A percentile compares a stretch with the other conserved stretches of the same genome.
Evolutionary conservation across 2,329 filamentous ascomycete species (phyloP).

Genomic region (Didymella keratinophila): DNA sequence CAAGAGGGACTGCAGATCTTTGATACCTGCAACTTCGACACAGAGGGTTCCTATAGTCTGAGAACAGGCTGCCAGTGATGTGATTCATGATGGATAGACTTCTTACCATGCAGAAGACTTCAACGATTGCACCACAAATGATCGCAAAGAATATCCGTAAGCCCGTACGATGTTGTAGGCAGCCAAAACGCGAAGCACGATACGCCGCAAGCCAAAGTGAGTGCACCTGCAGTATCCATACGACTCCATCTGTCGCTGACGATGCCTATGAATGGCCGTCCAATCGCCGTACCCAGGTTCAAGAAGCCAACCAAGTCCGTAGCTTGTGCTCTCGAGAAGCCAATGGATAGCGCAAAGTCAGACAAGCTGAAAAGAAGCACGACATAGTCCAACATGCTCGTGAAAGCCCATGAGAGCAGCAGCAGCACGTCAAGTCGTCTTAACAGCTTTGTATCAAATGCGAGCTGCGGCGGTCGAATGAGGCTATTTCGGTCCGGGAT

Average conservation of each 20-base stretch:
- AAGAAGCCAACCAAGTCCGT: slow-evolving; percentile 52
- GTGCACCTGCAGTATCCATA: slow-evolving; percentile 30
- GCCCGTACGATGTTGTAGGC: background rate
- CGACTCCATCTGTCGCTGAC: slow-evolving; percentile 54
- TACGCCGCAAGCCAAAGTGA: background rate
- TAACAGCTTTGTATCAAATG: slow-evolving; percentile 33
- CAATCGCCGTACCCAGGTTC: slow-evolving; percentile 57
- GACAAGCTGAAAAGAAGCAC: slow-evolving; percentile 56
- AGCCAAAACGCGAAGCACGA: background rate
- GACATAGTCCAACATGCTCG: slow-evolving; percentile 58
- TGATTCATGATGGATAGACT: background rate
- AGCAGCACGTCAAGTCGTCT: slow-evolving; percentile 43
- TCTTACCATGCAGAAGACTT: background rate
- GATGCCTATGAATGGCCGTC: slow-evolving; percentile 55
- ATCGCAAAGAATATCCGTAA: background rate
- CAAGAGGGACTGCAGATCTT: background rate
- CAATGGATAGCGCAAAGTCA: slow-evolving; percentile 54
- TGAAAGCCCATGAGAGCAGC: slow-evolving; percentile 52
- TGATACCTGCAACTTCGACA: slow-evolving; percentile 1
- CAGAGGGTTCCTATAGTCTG: background rate
- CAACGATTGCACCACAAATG: background rate
- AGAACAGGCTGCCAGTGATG: background rate
- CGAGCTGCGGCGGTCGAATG: slow-evolving; percentile 42
- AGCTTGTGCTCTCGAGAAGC: slow-evolving; percentile 50
- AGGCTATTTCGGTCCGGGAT: slow-evolving; percentile 43